A percentile compares a stretch with the other conserved stretches of the same genome.
These are phyloP conservation scores for Eucalyptus pauciflora DNA, from an alignment of 345 rosid species.

Conservation along the genomic window DNA sequence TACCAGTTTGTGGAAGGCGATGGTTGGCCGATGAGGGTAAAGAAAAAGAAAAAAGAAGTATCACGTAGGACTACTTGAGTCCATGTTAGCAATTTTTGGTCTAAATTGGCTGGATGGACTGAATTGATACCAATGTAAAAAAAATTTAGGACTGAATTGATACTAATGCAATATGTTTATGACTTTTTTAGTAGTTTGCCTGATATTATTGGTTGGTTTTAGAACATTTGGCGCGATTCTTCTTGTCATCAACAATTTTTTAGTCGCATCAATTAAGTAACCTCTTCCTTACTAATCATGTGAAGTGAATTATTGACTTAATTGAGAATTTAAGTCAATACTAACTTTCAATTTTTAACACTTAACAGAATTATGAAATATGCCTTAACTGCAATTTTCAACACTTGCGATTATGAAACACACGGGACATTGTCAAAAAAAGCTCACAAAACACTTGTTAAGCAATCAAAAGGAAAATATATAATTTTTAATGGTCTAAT, in stretches of 20 bases:
- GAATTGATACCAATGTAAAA: fast-evolving
- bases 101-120: fast-evolving
- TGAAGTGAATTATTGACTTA: not conserved
- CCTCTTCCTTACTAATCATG: not conserved
- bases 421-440: no score
- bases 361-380: no score
- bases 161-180: fast-evolving
- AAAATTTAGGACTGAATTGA: fast-evolving
- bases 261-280: no score
- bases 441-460: no score
- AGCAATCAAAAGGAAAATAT: no score
- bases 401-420: no score
- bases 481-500: no score
- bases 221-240: not conserved
- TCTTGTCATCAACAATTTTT: not conserved
- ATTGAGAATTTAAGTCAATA: not conserved
- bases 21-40: no score
- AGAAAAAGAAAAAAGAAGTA: no score
- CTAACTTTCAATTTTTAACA: not conserved
- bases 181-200: fast-evolving
- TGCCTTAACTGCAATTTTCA: no score
- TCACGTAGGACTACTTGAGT: fast-evolving
- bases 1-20: no score
- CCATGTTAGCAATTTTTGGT: fast-evolving
- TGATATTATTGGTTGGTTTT: no score